These are phyloP conservation scores for Tuctoria greenei DNA, from an alignment of 176 grass and related monocot genomes.

Conservation along the genomic window DNA sequence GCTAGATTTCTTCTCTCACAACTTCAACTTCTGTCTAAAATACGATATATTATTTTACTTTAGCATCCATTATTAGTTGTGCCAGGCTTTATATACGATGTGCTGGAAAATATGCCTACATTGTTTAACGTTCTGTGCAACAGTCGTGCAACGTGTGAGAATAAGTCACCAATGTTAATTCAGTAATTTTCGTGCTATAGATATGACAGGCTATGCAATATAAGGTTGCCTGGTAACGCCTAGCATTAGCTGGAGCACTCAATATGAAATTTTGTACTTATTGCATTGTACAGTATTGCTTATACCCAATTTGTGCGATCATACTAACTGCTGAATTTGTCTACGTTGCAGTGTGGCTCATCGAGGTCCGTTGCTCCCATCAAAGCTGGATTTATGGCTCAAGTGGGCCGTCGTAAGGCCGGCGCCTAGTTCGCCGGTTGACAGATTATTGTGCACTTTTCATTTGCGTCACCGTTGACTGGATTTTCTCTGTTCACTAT, in stretches of 20 bases:
- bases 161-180: no score
- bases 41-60: not conserved
- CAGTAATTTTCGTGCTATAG: no score
- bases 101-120: no score
- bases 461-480: constrained; percentile 28
- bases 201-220: no score
- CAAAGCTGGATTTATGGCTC: constrained; percentile 93
- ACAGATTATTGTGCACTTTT: constrained; percentile 23
- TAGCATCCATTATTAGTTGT: not conserved
- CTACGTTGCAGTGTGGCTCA: constrained; percentile 76
- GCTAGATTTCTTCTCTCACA: not conserved
- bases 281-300: not conserved
- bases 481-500: not conserved
- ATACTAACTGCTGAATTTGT: constrained; percentile 13
- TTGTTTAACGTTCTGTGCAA: no score
- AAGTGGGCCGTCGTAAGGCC: constrained; percentile 77
- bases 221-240: no score
- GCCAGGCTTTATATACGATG: not conserved
- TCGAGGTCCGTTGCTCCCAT: constrained; percentile 90
- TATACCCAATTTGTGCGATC: not conserved
- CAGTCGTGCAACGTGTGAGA: not conserved
- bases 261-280: no score
- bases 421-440: constrained; percentile 49
- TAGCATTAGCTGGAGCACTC: no score
- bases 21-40: not conserved